These are phyloP conservation scores for Pichia cephalocereana DNA, from an alignment of 805 yeast species.

Conservation along the genomic window DNA sequence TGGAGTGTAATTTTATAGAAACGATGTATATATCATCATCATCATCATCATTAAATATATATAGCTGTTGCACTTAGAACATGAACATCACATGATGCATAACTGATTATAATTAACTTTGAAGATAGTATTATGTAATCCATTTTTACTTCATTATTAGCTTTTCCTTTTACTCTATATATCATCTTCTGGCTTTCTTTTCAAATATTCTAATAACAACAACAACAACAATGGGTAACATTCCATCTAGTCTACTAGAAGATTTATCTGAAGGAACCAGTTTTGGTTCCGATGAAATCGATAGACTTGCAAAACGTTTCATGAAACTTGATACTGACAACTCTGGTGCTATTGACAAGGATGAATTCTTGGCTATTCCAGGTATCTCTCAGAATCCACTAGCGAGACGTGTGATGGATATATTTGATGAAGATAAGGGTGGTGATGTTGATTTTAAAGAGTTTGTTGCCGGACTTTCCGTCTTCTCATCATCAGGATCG, in stretches of 20 bases:
- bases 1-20: slow-evolving; percentile 17
- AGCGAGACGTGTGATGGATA: slow-evolving; percentile 83
- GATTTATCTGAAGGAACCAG: slow-evolving; percentile 73
- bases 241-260: slow-evolving; percentile 41
- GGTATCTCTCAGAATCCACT: slow-evolving; percentile 87
- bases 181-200: no score
- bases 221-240: slow-evolving; percentile 24
- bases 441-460: slow-evolving; percentile 96
- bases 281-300: slow-evolving; percentile 86
- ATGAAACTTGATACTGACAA: slow-evolving; percentile 93
- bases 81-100: background rate
- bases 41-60: no score
- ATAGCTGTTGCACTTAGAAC: no score
- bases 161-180: no score
- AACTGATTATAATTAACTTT: no score
- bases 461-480: slow-evolving; percentile 60
- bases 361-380: slow-evolving; percentile 86
- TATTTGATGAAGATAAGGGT: slow-evolving; percentile 85
- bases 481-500: slow-evolving; percentile 77
- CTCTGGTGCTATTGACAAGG: slow-evolving; percentile 83
- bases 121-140: no score
- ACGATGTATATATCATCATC: no score
- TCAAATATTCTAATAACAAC: no score
- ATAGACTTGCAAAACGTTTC: slow-evolving; percentile 82
- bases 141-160: no score